Percentiles rank a stretch among this genome's conserved stretches.
These are phyloP conservation scores for Gymnopilus dilepis DNA, from an alignment of 768 basidiomycete genomes.

Conservation along the genomic window DNA sequence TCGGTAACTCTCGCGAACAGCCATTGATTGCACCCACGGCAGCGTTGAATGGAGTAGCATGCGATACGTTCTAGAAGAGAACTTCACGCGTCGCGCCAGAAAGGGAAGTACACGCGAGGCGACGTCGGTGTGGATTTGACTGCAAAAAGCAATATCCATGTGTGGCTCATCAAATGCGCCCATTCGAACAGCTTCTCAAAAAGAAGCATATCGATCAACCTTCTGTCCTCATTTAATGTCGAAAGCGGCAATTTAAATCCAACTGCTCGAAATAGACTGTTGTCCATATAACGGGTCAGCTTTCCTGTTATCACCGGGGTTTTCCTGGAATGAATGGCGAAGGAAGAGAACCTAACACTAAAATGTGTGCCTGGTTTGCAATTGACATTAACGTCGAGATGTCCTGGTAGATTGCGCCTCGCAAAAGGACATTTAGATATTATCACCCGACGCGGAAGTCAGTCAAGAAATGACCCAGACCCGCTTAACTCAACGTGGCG, in stretches of 20 bases:
- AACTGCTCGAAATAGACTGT: neutral
- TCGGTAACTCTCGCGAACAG: neutral
- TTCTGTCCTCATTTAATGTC: neutral
- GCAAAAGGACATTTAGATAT: no score
- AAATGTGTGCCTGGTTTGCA: neutral
- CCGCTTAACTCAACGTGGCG: neutral
- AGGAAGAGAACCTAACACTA: neutral
- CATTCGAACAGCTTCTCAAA: neutral
- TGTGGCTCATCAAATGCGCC: neutral
- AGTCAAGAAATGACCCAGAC: no score
- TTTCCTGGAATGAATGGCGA: slow-evolving; percentile 5
- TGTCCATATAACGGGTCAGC: neutral
- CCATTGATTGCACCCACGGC: neutral
- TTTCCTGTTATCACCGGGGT: slow-evolving; percentile 4
- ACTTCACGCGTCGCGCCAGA: neutral
- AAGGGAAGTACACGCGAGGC: neutral
- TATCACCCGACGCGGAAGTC: no score
- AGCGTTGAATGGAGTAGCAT: neutral
- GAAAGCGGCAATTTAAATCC: neutral
- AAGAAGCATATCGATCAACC: neutral
- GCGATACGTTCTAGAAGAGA: neutral
- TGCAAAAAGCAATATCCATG: neutral
- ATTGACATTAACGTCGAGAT: no score
- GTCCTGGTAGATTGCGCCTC: no score
- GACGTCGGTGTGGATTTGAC: neutral